Evolutionary conservation across 345 rosid genomes (phyloP).

Genomic region (Triadica sebifera): DNA sequence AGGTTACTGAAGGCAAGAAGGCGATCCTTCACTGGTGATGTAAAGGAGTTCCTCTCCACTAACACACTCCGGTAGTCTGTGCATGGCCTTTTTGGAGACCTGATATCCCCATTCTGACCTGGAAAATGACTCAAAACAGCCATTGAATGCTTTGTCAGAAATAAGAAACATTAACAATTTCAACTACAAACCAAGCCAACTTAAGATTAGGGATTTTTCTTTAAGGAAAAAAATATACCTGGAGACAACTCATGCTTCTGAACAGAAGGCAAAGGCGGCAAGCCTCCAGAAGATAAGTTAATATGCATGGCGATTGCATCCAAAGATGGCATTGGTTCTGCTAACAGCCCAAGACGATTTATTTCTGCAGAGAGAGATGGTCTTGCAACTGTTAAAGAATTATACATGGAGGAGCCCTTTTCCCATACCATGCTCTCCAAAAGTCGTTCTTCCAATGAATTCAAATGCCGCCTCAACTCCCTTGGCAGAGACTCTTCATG

Average conservation of each 20-base stretch:
- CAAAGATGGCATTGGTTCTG: slow-evolving; percentile 36
- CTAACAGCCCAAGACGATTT: slow-evolving; percentile 37
- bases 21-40: slow-evolving; percentile 35
- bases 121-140: slow-evolving; percentile 19
- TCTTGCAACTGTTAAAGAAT: slow-evolving; percentile 84
- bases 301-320: slow-evolving; percentile 32
- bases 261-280: slow-evolving; percentile 18
- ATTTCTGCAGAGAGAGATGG: slow-evolving; percentile 65
- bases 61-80: slow-evolving; percentile 77
- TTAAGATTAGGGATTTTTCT: neutral
- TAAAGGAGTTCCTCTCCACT: slow-evolving; percentile 59
- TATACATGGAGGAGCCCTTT: slow-evolving; percentile 94
- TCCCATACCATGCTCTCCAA: slow-evolving; percentile 99
- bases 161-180: slow-evolving; percentile 4
- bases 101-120: slow-evolving; percentile 88
- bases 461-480: slow-evolving; percentile 92
- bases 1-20: slow-evolving; percentile 21
- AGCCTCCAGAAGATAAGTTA: slow-evolving; percentile 25
- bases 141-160: neutral
- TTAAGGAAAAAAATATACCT: slow-evolving; percentile 6
- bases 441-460: slow-evolving; percentile 92
- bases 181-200: neutral
- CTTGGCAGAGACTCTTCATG: slow-evolving; percentile 97
- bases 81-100: slow-evolving; percentile 37
- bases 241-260: slow-evolving; percentile 21